Evolutionary conservation across 371 early-diverging fungal genomes (phyloP), one percentile per base, ranked within the genome.

Genomic region (Haplosporangium sp.): DNA sequence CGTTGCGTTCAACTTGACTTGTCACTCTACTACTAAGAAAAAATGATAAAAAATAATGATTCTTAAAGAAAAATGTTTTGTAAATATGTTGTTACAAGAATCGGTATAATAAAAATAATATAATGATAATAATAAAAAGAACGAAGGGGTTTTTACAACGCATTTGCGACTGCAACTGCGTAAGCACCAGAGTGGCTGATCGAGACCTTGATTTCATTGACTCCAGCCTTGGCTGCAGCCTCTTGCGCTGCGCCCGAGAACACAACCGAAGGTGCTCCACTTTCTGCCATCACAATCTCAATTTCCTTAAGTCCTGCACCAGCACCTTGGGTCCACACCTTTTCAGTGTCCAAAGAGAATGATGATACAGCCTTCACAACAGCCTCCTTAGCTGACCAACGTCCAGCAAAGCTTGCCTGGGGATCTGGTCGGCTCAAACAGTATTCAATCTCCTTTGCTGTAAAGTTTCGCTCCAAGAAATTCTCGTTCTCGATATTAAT

Each of bases 381-480:
- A 2, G 98, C 95, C 84, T 98, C 98, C 89, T 98, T 98, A 67
- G 98, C 98, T 8, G 96, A 95, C 97, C 98, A 97, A 27, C 94
- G 91, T 55, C 98, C 98, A 40, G 98, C 94, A 81, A 94, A 96
- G 85, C 95, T 94, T 0, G 96, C 87, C 71, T 92, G 91, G 37
- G 95, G 92, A 82, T 93, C 93, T 19, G 96, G 94, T 1, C 90
- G 88, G 57, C 84, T 61, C 63, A 79, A 67, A 86, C 98, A 98
- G 87, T 98, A 97, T 8, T 83, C 87, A 61, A 92, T 90, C 84
- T 97, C 98, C 15, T 85, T 83, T 8, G 61, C 48, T 4, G 98
- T 96, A 70, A 97, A 97, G 90, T 98, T 98, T 83, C 98, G 94
- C 76, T 94, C 92, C 61, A 98, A 74, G 78, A 98, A 98, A 1